Evolutionary conservation across 1,139 yeast genomes (phyloP), one percentile per base, ranked within the genome.

Genomic region (Suhomyces chickasaworum): DNA sequence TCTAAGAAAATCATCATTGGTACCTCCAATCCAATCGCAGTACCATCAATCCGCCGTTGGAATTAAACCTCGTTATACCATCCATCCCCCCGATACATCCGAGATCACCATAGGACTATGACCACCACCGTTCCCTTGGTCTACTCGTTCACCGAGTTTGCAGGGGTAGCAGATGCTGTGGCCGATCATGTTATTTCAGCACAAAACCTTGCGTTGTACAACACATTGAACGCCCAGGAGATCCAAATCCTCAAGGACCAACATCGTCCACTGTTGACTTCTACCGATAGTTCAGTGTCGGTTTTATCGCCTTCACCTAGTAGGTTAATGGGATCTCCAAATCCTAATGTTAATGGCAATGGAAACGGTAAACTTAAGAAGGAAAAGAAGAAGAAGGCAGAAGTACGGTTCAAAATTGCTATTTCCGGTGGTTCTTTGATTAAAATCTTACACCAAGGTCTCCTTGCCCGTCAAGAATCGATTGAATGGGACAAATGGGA

Each of bases 91-190:
- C 40, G 20, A 21, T 29, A 16, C 32, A 21, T 12, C 25, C 37
- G 29, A 25, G 29, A 25, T 25, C 29, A 12, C 35, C 38, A 21
- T 29, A 12, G 20, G 8, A 15, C 29, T 30, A 89, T 89, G 97
- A 89, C 97, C 2, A 88, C 96, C 10, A 87, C 95, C 8, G 96
- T 90, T 32, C 97, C 97, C 22, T 84, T 89, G 54, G 86, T 90
- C 45, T 89, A 87, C 73, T 88, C 96, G 41, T 90, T 90, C 64
- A 95, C 91, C 38, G 95, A 86, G 66, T 85, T 89, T 60, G 73
- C 83, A 29, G 95, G 90, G 17, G 97, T 90, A 30, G 97, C 97
- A 3, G 95, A 88, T 48, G 97, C 97, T 20, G 96, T 91, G 36
- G 97, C 96, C 1, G 93, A 89, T 60, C 90, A 89, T 62, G 83